phyloP scores from a whole-genome alignment of 1,284 basidiomycete species.

The Irpex sp. region DNA sequence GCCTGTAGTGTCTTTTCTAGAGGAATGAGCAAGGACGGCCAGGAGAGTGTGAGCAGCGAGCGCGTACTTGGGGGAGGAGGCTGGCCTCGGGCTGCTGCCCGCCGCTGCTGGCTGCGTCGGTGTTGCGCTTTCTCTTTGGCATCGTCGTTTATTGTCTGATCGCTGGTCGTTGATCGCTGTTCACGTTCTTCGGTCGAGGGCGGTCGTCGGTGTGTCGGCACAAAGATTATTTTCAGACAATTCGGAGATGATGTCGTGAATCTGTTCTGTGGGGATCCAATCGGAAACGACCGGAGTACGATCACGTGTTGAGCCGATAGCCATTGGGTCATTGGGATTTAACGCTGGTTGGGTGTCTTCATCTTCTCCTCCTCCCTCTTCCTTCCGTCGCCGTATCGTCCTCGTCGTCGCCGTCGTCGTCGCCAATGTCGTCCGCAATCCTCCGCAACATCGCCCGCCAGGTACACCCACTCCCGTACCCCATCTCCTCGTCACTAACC shows the following conservation, averaged over 20 bases:
- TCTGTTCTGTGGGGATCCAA: background rate
- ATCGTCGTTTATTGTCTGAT: conserved; percentile 23
- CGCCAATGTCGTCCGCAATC: conserved; percentile 27
- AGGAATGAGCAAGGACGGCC: conserved; percentile 3
- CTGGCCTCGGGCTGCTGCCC: conserved; percentile 17
- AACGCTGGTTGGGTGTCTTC: background rate
- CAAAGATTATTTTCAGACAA: background rate
- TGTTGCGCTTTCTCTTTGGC: conserved; percentile 46
- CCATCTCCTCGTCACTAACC: background rate
- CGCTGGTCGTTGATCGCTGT: too few relatives aligned
- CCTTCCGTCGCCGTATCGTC: conserved; percentile 13
- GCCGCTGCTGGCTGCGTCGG: conserved; percentile 5
- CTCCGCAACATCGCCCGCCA: conserved; percentile 44
- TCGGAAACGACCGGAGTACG: background rate
- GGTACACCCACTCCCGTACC: conserved; percentile 29
- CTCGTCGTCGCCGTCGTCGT: background rate
- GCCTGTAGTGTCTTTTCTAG: conserved; percentile 95
- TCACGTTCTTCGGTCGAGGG: background rate
- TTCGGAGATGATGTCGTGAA: background rate
- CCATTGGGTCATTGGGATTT: background rate
- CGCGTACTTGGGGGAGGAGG: conserved; percentile 32
- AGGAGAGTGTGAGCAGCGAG: conserved; percentile 6
- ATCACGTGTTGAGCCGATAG: background rate
- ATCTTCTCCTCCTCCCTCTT: conserved; percentile 7
- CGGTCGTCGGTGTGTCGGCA: background rate